Evolutionary conservation across 2,329 filamentous ascomycete species (phyloP).

Genomic region (Arthrinium puccinioides): DNA sequence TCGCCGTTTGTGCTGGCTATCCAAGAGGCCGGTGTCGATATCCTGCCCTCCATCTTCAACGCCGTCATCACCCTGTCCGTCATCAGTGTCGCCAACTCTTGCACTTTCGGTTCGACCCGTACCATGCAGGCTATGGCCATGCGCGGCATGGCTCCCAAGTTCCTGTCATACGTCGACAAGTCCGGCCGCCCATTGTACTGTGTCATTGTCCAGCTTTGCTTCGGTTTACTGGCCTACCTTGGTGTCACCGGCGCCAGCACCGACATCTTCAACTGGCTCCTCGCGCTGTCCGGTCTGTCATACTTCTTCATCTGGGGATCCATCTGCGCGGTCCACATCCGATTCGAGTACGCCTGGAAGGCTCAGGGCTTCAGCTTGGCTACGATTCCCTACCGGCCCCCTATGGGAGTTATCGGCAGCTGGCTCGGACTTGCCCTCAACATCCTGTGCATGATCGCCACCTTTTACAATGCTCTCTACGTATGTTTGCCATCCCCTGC

Average conservation of each 20-base stretch:
- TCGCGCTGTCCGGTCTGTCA: conserved; percentile 64
- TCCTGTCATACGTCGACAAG: conserved; percentile 55
- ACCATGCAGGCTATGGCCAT: conserved; percentile 43
- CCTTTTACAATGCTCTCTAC: conserved; percentile 63
- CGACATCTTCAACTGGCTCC: conserved; percentile 55
- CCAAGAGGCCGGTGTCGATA: conserved; percentile 39
- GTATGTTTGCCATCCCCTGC: conserved; percentile 21
- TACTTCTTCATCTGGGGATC: conserved; percentile 72
- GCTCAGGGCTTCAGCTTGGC: conserved; percentile 45
- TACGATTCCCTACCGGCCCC: conserved; percentile 39
- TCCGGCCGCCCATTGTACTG: conserved; percentile 52
- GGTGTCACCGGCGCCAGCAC: conserved; percentile 33
- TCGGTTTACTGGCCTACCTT: conserved; percentile 54
- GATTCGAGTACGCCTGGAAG: conserved; percentile 56
- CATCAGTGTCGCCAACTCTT: conserved; percentile 44
- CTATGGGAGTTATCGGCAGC: conserved; percentile 57
- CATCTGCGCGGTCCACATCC: conserved; percentile 58
- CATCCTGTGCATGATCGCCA: conserved; percentile 59
- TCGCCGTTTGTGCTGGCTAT: conserved; percentile 47
- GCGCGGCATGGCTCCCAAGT: conserved; percentile 44
- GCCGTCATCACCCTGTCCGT: conserved; percentile 44
- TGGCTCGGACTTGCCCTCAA: conserved; percentile 63
- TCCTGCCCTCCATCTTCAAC: conserved; percentile 46
- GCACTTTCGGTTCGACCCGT: conserved; percentile 41
- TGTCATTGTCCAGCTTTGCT: conserved; percentile 42